phyloP scores from a whole-genome alignment of 2,329 filamentous ascomycete species.

The Coniosporium tulheliwenetii region DNA sequence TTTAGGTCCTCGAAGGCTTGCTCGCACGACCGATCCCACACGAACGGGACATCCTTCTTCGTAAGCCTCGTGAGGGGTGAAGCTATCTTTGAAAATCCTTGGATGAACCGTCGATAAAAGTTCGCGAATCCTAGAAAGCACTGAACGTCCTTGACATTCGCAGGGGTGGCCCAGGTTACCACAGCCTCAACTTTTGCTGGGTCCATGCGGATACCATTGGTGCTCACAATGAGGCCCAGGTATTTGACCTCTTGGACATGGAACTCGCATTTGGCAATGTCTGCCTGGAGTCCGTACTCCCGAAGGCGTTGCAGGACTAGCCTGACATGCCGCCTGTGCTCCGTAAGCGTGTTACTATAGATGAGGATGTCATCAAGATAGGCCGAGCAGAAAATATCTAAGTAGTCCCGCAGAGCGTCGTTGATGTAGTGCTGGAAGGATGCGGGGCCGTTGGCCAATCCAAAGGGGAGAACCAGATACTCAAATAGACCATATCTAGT shows the following conservation, averaged over 20 bases:
- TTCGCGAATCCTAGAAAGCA: too few species aligned
- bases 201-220: too few species aligned
- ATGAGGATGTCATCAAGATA: too few species aligned
- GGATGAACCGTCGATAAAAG: slow-evolving; percentile 9
- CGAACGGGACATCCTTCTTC: background rate
- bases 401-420: too few species aligned
- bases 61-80: background rate
- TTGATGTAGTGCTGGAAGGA: too few species aligned
- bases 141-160: slow-evolving; percentile 6
- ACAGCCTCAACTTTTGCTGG: slow-evolving; percentile 4
- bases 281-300: slow-evolving; percentile 3
- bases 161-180: slow-evolving; percentile 4
- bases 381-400: too few species aligned
- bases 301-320: slow-evolving; percentile 5
- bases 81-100: slow-evolving; percentile 4
- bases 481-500: slow-evolving; percentile 17
- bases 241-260: slow-evolving; percentile 6
- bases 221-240: slow-evolving; percentile 8
- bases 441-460: slow-evolving; percentile 1
- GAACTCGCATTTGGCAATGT: slow-evolving; percentile 9
- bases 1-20: too few species aligned
- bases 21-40: background rate
- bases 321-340: slow-evolving; percentile 4
- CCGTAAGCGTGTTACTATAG: too few species aligned
- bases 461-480: slow-evolving; percentile 17